Evolutionary conservation across 1,284 basidiomycete species (phyloP), one percentile per base, ranked within the genome.

Genomic region (Rhodotorula glutinis): DNA sequence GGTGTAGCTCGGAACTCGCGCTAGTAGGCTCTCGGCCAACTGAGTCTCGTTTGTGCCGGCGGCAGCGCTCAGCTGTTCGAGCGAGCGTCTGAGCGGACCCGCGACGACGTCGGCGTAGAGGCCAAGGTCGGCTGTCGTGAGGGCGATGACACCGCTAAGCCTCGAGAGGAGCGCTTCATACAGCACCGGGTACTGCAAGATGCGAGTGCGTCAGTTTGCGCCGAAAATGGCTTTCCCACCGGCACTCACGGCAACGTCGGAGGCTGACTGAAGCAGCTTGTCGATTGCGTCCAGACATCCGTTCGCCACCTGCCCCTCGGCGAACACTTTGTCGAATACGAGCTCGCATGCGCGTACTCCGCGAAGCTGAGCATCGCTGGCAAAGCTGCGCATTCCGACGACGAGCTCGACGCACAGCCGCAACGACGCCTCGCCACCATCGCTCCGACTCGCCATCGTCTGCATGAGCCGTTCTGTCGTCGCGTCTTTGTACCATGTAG

Each of bases 351-450:
- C 52, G 7, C 13, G 19, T 17, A 55, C 40, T 16, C 54, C 21
- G 21, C 51, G 29, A 5, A 7, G 13, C 56, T 62, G 65, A 11
- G 19, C 43, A 11, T 21, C 17, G 8, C 3, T 16, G 16, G 17
- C 25, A 9, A 62, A 23, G 17, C 40, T 23, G 27, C 54, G 59
- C 30, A 59, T 59, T 0, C 53, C 43, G 10, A 59, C 29, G 0
- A 59, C 38, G 47, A 68, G 56, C 21, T 61, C 52, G 2, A 60
- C 38, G 59, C 60, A 59, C 19, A 68, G 56, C 27, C 46, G 54
- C 14, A 68, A 40, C 14, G 27, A 27, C 21, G 43, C 17, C 14
- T 44, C 21, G 17, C 8, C 8, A 7, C 19, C 52, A 25, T 33
- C 29, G 10, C 19, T 21, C 7, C 25, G 49, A 4, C 49, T 51